Evolutionary conservation across 257 asterid species (phyloP).

Genomic region (Schizonepeta tenuifolia): DNA sequence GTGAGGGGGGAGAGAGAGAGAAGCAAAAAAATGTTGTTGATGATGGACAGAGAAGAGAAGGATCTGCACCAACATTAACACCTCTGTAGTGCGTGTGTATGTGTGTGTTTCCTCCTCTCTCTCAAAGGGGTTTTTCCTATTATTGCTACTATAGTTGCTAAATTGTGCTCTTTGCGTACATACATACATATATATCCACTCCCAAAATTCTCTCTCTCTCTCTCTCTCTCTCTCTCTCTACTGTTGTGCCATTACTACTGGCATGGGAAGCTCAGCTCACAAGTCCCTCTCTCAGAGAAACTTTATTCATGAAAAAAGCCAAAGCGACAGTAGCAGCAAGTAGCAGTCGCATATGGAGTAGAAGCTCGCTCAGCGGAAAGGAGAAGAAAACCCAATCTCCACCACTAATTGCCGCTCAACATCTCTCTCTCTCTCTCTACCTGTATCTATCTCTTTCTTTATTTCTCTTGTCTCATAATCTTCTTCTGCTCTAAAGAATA

Average conservation of each 20-base stretch:
- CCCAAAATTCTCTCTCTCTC: not conserved
- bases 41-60: slow-evolving; percentile 20
- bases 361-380: slow-evolving; percentile 22
- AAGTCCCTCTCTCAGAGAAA: slow-evolving; percentile 34
- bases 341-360: slow-evolving; percentile 32
- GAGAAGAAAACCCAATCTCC: not conserved
- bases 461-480: slow-evolving; percentile 31
- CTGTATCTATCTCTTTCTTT: not conserved
- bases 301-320: slow-evolving; percentile 44
- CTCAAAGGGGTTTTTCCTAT: not conserved
- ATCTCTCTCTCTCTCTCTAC: not conserved
- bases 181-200: not conserved
- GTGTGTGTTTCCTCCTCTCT: not conserved
- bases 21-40: slow-evolving; percentile 4
- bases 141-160: not conserved
- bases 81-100: slow-evolving; percentile 20
- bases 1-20: not conserved
- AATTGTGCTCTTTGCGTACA: not conserved
- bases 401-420: too few relatives aligned
- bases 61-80: slow-evolving; percentile 16
- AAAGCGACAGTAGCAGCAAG: slow-evolving; percentile 39
- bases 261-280: slow-evolving; percentile 34
- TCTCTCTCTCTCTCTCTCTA: slow-evolving; percentile 17
- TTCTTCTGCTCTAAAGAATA: slow-evolving; percentile 50
- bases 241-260: slow-evolving; percentile 35